Percentiles rank a stretch among this genome's conserved stretches.
These are phyloP conservation scores for Polysphondylium violaceum DNA, from an alignment of 78 protist species.

Conservation along the genomic window DNA sequence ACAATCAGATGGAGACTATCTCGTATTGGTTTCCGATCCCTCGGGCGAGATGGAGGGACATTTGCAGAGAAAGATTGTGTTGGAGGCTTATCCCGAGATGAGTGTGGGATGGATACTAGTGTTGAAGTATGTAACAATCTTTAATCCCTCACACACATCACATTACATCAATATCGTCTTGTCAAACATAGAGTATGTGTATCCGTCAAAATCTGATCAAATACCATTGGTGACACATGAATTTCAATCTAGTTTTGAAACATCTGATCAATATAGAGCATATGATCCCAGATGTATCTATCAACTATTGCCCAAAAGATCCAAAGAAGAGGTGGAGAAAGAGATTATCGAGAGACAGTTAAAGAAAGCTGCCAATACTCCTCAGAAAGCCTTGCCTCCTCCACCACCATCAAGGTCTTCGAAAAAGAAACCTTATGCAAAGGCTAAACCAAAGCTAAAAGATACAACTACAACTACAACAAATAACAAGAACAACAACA, in stretches of 20 bases:
- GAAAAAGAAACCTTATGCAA: not conserved
- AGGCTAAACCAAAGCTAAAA: not conserved
- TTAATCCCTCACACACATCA: constrained; percentile 39
- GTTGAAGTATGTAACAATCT: constrained; percentile 28
- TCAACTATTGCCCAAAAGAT: constrained; percentile 33
- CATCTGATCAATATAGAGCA: no score
- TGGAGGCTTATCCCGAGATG: constrained; percentile 39
- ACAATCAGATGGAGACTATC: constrained; percentile 28
- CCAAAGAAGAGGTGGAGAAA: constrained; percentile 35
- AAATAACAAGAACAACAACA: constrained; percentile 6
- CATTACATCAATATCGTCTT: constrained; percentile 66
- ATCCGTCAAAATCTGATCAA: not conserved
- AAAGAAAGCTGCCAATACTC: not conserved
- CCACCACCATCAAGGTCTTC: not conserved
- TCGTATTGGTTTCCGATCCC: constrained; percentile 33
- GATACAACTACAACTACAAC: not conserved
- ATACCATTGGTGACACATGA: no score
- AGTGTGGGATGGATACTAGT: constrained; percentile 50
- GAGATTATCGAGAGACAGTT: constrained; percentile 21
- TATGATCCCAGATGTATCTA: constrained; percentile 40
- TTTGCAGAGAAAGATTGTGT: constrained; percentile 34
- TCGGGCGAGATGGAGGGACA: constrained; percentile 54
- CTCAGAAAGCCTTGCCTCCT: not conserved
- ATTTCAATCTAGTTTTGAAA: no score
- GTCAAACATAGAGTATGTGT: constrained; percentile 54